Evolutionary conservation across 2,329 filamentous ascomycete genomes (phyloP).

Genomic region (Pseudogymnoascus sp.): DNA sequence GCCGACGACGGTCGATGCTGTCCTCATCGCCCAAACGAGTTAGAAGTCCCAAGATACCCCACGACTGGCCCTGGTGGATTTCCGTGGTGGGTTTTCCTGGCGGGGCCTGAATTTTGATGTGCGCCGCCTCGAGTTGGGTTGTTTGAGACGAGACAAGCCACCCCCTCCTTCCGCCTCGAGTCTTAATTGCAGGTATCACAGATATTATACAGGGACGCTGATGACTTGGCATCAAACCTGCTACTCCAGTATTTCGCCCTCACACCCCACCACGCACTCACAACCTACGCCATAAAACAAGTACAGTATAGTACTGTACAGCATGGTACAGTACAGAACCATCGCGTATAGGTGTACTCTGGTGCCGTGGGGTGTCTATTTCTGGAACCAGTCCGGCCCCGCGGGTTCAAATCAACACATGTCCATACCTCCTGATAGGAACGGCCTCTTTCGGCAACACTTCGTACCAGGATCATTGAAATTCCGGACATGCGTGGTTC

Average conservation of each 20-base stretch:
- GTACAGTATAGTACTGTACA: neutral
- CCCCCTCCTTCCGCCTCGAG: constrained; percentile 6
- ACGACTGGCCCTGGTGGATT: neutral
- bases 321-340: neutral
- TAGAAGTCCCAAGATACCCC: neutral
- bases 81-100: neutral
- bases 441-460: constrained; percentile 3
- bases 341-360: neutral
- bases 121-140: neutral
- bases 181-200: constrained; percentile 8
- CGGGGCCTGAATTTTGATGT: neutral
- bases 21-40: neutral
- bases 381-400: neutral
- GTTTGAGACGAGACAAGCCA: constrained; percentile 6
- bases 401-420: constrained; percentile 5
- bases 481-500: neutral
- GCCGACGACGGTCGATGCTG: neutral
- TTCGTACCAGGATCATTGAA: neutral
- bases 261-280: neutral
- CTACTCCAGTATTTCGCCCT: constrained; percentile 3
- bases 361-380: neutral
- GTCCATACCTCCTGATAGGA: neutral
- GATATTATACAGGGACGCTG: constrained; percentile 2
- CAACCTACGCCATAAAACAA: neutral
- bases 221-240: constrained; percentile 6